phyloP scores from a whole-genome alignment of 768 basidiomycete species.

The Hydnum rufescens region DNA sequence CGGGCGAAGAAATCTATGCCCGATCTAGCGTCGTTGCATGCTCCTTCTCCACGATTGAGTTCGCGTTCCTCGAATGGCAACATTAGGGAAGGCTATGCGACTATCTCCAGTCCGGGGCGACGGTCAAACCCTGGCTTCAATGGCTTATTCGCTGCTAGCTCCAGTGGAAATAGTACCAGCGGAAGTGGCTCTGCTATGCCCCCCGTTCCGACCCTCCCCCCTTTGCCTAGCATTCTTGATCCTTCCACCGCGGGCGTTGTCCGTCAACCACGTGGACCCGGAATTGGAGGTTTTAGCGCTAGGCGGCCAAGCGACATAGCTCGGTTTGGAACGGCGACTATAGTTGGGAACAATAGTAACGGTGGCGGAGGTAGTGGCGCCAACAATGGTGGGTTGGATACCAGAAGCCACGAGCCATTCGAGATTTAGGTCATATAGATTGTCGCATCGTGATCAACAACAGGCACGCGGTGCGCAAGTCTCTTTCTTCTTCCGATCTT shows the following conservation, averaged over 20 bases:
- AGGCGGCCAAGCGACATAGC: conserved; percentile 21
- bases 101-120: conserved; percentile 65
- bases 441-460: too few relatives aligned
- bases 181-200: conserved; percentile 30
- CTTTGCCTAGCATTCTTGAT: conserved; percentile 23
- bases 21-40: conserved; percentile 62
- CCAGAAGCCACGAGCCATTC: conserved; percentile 69
- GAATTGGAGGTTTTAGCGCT: conserved; percentile 40
- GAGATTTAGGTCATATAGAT: conserved; percentile 55
- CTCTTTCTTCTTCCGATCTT: not conserved
- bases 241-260: conserved; percentile 37
- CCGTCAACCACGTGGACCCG: conserved; percentile 70
- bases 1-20: conserved; percentile 98
- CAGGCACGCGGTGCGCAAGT: too few relatives aligned
- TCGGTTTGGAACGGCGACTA: conserved; percentile 11
- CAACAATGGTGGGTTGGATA: conserved; percentile 53
- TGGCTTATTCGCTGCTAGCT: conserved; percentile 41
- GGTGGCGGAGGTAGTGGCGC: conserved; percentile 31
- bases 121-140: conserved; percentile 49
- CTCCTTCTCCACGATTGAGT: conserved; percentile 46
- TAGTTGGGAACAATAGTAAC: not conserved
- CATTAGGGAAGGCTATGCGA: conserved; percentile 65
- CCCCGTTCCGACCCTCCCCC: conserved; percentile 60
- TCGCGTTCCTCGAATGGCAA: conserved; percentile 77
- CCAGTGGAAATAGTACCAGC: conserved; percentile 23